These are phyloP conservation scores for Collybia sordida DNA, from an alignment of 768 basidiomycete genomes.

Conservation along the genomic window DNA sequence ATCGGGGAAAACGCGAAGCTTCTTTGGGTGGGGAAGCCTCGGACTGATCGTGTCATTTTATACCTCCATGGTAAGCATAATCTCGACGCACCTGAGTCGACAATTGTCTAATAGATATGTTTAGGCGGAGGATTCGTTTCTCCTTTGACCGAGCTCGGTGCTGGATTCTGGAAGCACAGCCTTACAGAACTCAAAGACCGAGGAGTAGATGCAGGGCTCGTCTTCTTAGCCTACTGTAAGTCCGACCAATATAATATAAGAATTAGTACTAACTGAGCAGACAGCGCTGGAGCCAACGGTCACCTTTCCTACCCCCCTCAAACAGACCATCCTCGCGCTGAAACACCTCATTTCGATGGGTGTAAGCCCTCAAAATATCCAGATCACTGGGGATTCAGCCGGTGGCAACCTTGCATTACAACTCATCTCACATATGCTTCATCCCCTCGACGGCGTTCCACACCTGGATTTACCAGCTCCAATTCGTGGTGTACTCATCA, in stretches of 20 bases:
- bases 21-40: slow-evolving; percentile 31
- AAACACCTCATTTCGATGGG: slow-evolving; percentile 26
- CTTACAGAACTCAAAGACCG: slow-evolving; percentile 11
- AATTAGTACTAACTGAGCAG: not conserved
- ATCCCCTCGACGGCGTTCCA: slow-evolving; percentile 20
- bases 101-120: not conserved
- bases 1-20: slow-evolving; percentile 24
- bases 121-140: slow-evolving; percentile 27
- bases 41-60: slow-evolving; percentile 29
- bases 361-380: slow-evolving; percentile 23
- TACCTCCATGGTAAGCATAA: slow-evolving; percentile 28
- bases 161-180: slow-evolving; percentile 23
- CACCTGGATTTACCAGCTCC: slow-evolving; percentile 13
- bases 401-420: slow-evolving; percentile 28
- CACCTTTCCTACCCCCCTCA: slow-evolving; percentile 26
- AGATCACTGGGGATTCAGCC: slow-evolving; percentile 32
- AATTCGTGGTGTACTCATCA: slow-evolving; percentile 22
- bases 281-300: slow-evolving; percentile 25
- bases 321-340: slow-evolving; percentile 22
- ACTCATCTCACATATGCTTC: slow-evolving; percentile 28
- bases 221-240: slow-evolving; percentile 23
- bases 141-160: slow-evolving; percentile 16
- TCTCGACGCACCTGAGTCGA: not conserved
- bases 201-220: slow-evolving; percentile 19
- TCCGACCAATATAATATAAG: not conserved